Evolutionary conservation across 2,329 filamentous ascomycete species (phyloP).

Genomic region (Byssoonygena ceratinophila): DNA sequence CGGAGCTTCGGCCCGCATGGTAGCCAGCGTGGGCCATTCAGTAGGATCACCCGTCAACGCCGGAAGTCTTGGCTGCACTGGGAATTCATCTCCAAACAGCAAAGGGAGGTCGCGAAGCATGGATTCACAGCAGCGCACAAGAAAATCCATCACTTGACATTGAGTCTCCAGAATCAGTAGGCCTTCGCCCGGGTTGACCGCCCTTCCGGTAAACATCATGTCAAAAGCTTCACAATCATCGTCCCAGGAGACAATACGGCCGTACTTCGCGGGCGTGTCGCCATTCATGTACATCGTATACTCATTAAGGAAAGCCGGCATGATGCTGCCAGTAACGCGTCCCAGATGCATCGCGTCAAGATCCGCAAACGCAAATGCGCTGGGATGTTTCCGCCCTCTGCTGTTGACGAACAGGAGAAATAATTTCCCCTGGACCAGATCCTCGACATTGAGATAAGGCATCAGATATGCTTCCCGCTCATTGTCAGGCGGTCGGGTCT

Average conservation of each 20-base stretch:
- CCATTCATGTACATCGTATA: conserved; percentile 29
- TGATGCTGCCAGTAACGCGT: conserved; percentile 17
- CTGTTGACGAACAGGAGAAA: conserved; percentile 45
- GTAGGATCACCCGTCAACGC: conserved; percentile 22
- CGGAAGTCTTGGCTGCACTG: conserved; percentile 33
- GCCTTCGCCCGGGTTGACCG: conserved; percentile 38
- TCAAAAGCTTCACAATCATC: conserved; percentile 31
- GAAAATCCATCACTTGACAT: conserved; percentile 38
- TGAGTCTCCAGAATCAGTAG: conserved; percentile 45
- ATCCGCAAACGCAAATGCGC: conserved; percentile 41
- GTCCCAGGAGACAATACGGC: conserved; percentile 29
- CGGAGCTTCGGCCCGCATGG: conserved; percentile 41
- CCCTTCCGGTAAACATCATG: conserved; percentile 28
- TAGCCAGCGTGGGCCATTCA: conserved; percentile 32
- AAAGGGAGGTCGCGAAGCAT: conserved; percentile 45
- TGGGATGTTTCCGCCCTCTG: conserved; percentile 39
- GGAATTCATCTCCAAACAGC: conserved; percentile 24
- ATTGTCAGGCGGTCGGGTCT: conserved; percentile 3
- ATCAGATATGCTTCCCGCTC: conserved; percentile 35
- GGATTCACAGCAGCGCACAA: conserved; percentile 37
- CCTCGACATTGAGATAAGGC: conserved; percentile 49
- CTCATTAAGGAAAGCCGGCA: conserved; percentile 21
- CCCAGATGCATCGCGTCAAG: conserved; percentile 27
- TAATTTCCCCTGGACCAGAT: conserved; percentile 37
- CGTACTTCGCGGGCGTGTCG: conserved; percentile 26